phyloP scores from a whole-genome alignment of 805 yeast genomes.

The Sugiyamaella chiloensis region DNA sequence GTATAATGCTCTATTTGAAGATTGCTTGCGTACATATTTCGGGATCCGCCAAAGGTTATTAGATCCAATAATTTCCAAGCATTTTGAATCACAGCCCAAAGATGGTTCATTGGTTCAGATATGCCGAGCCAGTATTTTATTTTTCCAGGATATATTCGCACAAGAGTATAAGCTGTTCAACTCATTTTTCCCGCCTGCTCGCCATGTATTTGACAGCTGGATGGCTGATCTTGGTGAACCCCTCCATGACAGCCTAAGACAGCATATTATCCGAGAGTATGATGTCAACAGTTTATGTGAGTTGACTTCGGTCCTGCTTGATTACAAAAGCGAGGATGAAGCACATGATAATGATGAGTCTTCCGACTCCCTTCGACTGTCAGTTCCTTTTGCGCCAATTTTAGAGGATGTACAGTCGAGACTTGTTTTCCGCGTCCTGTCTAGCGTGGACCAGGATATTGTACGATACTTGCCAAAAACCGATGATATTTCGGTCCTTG shows the following conservation, averaged over 20 bases:
- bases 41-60: conserved; percentile 52
- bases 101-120: conserved; percentile 49
- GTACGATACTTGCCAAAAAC: conserved; percentile 62
- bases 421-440: conserved; percentile 73
- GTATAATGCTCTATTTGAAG: conserved; percentile 64
- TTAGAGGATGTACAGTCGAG: conserved; percentile 76
- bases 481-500: conserved; percentile 50
- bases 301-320: conserved; percentile 60
- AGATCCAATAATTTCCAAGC: conserved; percentile 39
- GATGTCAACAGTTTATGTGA: conserved; percentile 71
- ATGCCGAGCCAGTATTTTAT: conserved; percentile 60
- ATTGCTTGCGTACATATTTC: conserved; percentile 63
- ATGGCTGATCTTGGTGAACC: conserved; percentile 69
- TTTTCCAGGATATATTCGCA: conserved; percentile 55
- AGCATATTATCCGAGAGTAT: conserved; percentile 64
- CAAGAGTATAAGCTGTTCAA: conserved; percentile 61
- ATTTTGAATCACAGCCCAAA: conserved; percentile 33
- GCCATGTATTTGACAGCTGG: conserved; percentile 49
- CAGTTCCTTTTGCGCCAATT: conserved; percentile 54
- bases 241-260: conserved; percentile 65
- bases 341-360: conserved; percentile 17
- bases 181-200: conserved; percentile 37
- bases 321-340: conserved; percentile 19
- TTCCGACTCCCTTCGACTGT: conserved; percentile 11
- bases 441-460: conserved; percentile 65